Conservation (phyloP, 192 early-diverging fungal genomes). For the Gigaspora rosea region DNA sequence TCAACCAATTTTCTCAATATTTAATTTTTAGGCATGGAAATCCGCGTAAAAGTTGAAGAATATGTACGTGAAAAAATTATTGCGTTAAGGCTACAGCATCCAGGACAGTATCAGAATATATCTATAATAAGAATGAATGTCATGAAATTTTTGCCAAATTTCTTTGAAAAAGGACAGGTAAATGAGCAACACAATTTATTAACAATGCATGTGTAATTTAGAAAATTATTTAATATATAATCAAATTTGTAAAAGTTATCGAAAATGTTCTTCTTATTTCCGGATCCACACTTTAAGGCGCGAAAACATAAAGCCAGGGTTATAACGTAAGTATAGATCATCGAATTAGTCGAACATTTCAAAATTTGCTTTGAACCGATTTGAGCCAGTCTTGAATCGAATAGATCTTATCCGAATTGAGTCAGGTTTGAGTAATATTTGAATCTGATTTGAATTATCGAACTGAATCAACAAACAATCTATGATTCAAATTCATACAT, state of each 20-base stretch:
- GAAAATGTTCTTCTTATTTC: constrained; percentile 98
- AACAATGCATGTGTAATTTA: too few relatives aligned
- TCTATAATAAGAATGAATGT: constrained; percentile 98
- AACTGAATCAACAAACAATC: too few relatives aligned
- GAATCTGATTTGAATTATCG: too few relatives aligned
- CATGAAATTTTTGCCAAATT: constrained; percentile 98
- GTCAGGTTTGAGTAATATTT: too few relatives aligned
- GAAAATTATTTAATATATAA: neutral
- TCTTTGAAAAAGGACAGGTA: constrained; percentile 93
- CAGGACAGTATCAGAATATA: constrained; percentile 91
- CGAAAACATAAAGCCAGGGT: constrained; percentile 98
- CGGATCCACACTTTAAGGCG: constrained; percentile 99
- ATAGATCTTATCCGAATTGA: too few relatives aligned
- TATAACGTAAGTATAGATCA: constrained; percentile 61
- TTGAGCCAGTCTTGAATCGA: neutral
- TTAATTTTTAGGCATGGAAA: constrained; percentile 84
- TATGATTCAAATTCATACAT: too few relatives aligned
- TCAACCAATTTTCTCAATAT: neutral
- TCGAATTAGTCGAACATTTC: neutral
- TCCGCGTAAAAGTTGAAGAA: constrained; percentile 91
- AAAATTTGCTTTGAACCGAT: neutral
- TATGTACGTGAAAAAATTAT: constrained; percentile 90
- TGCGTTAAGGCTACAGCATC: constrained; percentile 73
- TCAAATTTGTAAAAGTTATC: constrained; percentile 61
- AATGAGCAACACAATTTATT: too few relatives aligned